Evolutionary conservation across 169 alveolate species (phyloP), one percentile per base, ranked within the genome.

Genomic region (Plasmodium vivax): DNA sequence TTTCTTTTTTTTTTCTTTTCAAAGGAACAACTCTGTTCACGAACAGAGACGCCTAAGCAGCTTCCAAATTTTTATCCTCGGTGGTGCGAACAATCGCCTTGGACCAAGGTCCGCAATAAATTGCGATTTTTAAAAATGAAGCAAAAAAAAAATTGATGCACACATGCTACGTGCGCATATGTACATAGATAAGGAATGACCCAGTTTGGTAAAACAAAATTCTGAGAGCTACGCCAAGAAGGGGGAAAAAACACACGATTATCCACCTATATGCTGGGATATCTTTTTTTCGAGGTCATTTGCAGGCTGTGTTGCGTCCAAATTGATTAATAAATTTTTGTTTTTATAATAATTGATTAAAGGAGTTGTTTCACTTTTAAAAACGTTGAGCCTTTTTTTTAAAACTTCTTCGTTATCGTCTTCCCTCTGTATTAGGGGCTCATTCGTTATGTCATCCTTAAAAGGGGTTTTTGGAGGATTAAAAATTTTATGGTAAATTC

Each of bases 401-500:
- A 96, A 92, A 68, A 96, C 93, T 41, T 85, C 96, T 74, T 91
- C 96, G 23, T 93, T 96, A 80, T 96, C 98, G 72, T 96, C 92
- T 80, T 71, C 95, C 43, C 93, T 83, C 83, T 91, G 95, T 80
- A 51, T 91, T 83, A 91, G 47, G 32, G 92, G 95, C 72, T 91
- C 98, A 93, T 94, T 88, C 23, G 99, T 98, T 74, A 98, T 93
- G 93, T 98, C 99, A 95, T 98, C 99, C 71, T 82, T 88, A 82
- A 95, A 94, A 54, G 96, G 96, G 3, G 82, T 96, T 93, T 96
- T 96, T 7, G 99, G 99, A 14, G 99, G 99, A 74, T 96, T 98
- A 96, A 95, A 97, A 72, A 96, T 97, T 85, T 97, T 96, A 92
- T 98, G 99, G 91, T 98, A 98, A 47, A 99, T 96, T 92, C 99